phyloP scores from a whole-genome alignment of 176 grass and related monocot genomes.

The Musa troglodytarum region DNA sequence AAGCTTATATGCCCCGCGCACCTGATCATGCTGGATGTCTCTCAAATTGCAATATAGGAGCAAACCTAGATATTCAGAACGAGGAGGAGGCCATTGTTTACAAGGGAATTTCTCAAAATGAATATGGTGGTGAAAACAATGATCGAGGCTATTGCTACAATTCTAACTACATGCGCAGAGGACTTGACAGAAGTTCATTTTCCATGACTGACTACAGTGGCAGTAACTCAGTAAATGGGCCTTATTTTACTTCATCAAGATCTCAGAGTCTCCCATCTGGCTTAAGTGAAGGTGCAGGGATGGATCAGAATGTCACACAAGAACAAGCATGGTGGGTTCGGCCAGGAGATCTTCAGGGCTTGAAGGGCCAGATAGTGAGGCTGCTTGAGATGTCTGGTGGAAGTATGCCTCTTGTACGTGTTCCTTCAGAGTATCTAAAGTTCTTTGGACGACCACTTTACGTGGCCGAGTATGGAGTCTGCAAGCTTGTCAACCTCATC shows the following conservation, averaged over 20 bases:
- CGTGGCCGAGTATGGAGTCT: slow-evolving; percentile 55
- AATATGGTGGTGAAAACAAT: slow-evolving; percentile 30
- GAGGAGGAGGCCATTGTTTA: slow-evolving; percentile 65
- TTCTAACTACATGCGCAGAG: slow-evolving; percentile 27
- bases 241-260: slow-evolving; percentile 28
- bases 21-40: slow-evolving; percentile 33
- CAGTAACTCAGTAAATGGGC: slow-evolving; percentile 8
- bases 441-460: slow-evolving; percentile 67
- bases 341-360: slow-evolving; percentile 65
- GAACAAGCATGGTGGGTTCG: slow-evolving; percentile 57
- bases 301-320: slow-evolving; percentile 26
- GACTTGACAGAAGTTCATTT: slow-evolving; percentile 35
- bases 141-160: slow-evolving; percentile 44
- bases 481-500: slow-evolving; percentile 50
- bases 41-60: slow-evolving; percentile 20
- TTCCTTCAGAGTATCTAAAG: slow-evolving; percentile 66
- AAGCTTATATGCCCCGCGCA: slow-evolving; percentile 19
- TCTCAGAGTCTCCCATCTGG: slow-evolving; percentile 35
- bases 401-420: slow-evolving; percentile 53
- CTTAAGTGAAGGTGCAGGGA: slow-evolving; percentile 26
- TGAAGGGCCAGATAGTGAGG: slow-evolving; percentile 58
- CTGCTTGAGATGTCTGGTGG: slow-evolving; percentile 65
- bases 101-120: slow-evolving; percentile 42
- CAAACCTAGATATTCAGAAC: slow-evolving; percentile 34
- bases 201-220: slow-evolving; percentile 27